Evolutionary conservation across 768 basidiomycete genomes (phyloP).

Genomic region (Pleurotus cornucopiae): DNA sequence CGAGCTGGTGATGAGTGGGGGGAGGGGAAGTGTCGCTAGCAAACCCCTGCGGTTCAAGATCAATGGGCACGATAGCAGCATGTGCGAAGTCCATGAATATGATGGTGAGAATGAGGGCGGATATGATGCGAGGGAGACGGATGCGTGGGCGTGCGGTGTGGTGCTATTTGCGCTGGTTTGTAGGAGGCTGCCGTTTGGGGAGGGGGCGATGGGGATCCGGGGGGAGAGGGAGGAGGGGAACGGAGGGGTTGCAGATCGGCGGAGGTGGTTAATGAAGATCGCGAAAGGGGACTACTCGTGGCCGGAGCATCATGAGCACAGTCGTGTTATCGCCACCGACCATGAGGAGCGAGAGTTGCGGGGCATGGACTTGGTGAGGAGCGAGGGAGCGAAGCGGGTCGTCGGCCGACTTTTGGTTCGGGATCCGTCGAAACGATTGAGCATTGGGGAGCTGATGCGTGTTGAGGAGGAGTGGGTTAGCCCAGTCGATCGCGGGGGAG

Average conservation of each 20-base stretch:
- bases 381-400: constrained; percentile 45
- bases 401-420: constrained; percentile 64
- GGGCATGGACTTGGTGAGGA: constrained; percentile 32
- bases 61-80: neutral
- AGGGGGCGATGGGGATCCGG: constrained; percentile 41
- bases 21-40: constrained; percentile 13
- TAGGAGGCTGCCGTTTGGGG: constrained; percentile 72
- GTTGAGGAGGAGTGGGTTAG: constrained; percentile 29
- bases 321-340: constrained; percentile 2
- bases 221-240: constrained; percentile 25
- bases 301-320: constrained; percentile 35
- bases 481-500: constrained; percentile 10
- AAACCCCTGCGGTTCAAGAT: constrained; percentile 4
- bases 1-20: constrained; percentile 56
- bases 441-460: constrained; percentile 61
- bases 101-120: neutral
- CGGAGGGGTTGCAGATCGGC: constrained; percentile 32
- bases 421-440: constrained; percentile 61
- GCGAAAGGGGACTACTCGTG: constrained; percentile 78
- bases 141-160: constrained; percentile 89
- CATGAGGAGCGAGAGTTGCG: constrained; percentile 25
- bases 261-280: constrained; percentile 71
- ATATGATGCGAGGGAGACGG: constrained; percentile 74
- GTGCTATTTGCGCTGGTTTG: constrained; percentile 76
- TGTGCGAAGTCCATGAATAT: neutral